Conservation (phyloP, 176 grass and related monocot genomes). For the Oryza longistaminata region DNA sequence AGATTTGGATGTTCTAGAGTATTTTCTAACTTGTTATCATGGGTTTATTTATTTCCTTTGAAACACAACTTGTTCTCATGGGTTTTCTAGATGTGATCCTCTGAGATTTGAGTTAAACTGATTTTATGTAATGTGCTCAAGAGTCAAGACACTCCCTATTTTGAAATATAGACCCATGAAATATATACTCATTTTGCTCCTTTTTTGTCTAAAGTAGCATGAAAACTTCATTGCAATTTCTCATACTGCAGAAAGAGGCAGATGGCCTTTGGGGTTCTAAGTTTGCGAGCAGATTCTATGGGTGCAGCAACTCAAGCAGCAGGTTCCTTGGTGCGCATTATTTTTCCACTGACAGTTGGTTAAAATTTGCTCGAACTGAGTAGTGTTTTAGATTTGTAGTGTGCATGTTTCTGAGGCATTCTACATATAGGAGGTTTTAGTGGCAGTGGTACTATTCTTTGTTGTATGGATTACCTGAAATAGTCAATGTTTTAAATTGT, state of each 20-base stretch:
- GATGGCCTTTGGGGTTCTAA: constrained; percentile 82
- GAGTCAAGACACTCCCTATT: constrained; percentile 1
- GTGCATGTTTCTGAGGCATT: not conserved
- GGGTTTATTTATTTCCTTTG: not conserved
- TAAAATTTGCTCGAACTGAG: constrained; percentile 10
- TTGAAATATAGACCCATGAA: not conserved
- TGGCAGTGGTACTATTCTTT: constrained; percentile 1
- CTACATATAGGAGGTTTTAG: constrained; percentile 17
- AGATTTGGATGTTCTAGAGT: not conserved
- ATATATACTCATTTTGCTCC: not conserved
- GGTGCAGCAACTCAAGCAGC: constrained; percentile 86
- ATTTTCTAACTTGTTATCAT: not conserved
- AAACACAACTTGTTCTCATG: not conserved
- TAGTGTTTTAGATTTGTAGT: constrained; percentile 12
- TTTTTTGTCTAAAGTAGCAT: not conserved
- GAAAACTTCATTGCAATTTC: constrained; percentile 24
- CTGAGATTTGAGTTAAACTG: constrained; percentile 2
- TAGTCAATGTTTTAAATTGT: constrained; percentile 36
- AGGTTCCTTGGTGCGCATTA: constrained; percentile 65
- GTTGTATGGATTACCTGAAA: not conserved
- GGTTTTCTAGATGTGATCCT: not conserved
- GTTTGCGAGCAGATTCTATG: constrained; percentile 64
- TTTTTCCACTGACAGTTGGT: constrained; percentile 23
- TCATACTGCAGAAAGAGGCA: constrained; percentile 54
- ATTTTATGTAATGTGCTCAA: constrained; percentile 1